These are phyloP conservation scores for Sporothrix globosa DNA, from an alignment of 2,329 filamentous ascomycete species.

Conservation along the genomic window DNA sequence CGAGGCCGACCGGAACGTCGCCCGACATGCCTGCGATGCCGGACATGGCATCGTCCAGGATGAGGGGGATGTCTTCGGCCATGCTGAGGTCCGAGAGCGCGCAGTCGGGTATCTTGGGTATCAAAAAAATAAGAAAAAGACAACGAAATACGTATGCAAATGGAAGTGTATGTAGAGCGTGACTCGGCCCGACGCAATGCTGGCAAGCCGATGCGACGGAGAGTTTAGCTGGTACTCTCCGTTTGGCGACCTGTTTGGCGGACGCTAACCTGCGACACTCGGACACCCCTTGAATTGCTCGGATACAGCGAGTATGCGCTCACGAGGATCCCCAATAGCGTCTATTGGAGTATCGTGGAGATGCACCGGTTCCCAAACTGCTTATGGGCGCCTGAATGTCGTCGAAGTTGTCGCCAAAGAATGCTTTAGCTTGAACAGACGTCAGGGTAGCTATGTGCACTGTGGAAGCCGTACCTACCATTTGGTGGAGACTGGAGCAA, in stretches of 20 bases:
- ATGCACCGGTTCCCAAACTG: background rate
- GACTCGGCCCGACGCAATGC: constrained; percentile 4
- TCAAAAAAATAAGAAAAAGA: background rate
- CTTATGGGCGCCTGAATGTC: background rate
- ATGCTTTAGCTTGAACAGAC: constrained; percentile 19
- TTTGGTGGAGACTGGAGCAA: background rate
- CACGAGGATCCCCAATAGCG: background rate
- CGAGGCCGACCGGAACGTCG: constrained; percentile 54
- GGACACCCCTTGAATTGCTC: too few relatives aligned
- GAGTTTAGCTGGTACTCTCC: background rate
- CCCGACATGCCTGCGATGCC: constrained; percentile 48
- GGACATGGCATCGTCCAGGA: constrained; percentile 32
- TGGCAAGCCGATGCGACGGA: background rate
- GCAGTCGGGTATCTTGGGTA: background rate
- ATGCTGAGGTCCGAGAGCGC: background rate
- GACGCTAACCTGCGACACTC: background rate
- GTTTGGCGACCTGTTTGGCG: background rate
- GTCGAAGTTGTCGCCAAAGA: constrained; percentile 7
- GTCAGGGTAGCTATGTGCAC: background rate
- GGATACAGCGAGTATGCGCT: too few relatives aligned
- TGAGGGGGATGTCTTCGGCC: constrained; percentile 31
- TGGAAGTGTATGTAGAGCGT: too few relatives aligned
- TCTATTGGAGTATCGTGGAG: background rate
- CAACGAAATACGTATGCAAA: background rate
- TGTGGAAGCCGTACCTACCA: background rate